These are phyloP conservation scores for Aspergillus tubingensis DNA, from an alignment of 2,329 filamentous ascomycete genomes.

Conservation along the genomic window DNA sequence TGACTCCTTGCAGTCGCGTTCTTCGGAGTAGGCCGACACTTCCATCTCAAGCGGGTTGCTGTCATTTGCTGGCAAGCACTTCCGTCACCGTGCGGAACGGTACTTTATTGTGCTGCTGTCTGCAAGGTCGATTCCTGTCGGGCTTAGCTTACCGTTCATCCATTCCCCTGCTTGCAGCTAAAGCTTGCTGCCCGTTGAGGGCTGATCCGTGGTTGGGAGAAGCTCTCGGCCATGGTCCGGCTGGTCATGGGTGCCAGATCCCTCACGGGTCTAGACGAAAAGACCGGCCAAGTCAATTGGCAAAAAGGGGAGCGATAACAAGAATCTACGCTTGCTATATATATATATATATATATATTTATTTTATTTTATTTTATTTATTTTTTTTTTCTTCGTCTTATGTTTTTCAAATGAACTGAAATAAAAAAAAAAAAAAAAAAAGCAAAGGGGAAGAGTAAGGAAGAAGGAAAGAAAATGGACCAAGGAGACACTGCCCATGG, in stretches of 20 bases:
- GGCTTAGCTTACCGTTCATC: neutral
- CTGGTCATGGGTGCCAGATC: neutral
- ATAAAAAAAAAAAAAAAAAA: too few relatives aligned
- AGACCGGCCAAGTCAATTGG: too few relatives aligned
- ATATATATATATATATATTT: too few relatives aligned
- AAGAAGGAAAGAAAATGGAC: neutral
- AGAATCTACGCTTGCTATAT: too few relatives aligned
- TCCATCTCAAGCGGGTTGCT: neutral
- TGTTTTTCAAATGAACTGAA: too few relatives aligned
- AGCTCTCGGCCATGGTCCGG: neutral
- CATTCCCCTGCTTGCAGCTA: neutral
- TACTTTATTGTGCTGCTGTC: slow-evolving; percentile 8
- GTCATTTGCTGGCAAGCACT: slow-evolving; percentile 18
- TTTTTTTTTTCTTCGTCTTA: too few relatives aligned
- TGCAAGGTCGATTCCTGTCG: neutral
- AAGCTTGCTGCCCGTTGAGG: neutral
- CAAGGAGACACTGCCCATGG: neutral
- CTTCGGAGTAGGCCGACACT: slow-evolving; percentile 5
- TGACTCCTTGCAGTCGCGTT: neutral
- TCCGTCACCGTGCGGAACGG: slow-evolving; percentile 16
- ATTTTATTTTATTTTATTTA: too few relatives aligned
- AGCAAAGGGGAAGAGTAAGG: too few relatives aligned
- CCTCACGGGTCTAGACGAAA: neutral
- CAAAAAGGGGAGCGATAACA: neutral
- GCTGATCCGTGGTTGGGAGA: neutral